Percentiles rank a stretch among this genome's conserved stretches.
Evolutionary conservation across 768 basidiomycete species (phyloP).

Genomic region (Hortiboletus campestris): DNA sequence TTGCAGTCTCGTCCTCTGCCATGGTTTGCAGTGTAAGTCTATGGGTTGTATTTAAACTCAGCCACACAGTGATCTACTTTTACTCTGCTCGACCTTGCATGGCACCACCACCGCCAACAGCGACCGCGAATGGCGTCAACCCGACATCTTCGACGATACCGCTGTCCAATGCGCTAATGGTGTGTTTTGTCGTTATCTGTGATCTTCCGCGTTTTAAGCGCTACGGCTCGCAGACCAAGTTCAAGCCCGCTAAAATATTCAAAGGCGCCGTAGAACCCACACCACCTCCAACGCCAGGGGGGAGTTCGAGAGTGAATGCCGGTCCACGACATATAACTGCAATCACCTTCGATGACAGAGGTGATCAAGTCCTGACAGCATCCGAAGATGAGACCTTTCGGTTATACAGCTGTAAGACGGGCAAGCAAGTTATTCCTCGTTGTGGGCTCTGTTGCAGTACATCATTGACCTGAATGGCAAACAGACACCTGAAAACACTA

Average conservation of each 20-base stretch:
- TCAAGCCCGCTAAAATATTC: constrained; percentile 90
- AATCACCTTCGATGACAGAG: constrained; percentile 87
- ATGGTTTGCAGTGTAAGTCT: constrained; percentile 40
- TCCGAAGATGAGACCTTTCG: constrained; percentile 92
- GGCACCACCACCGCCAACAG: constrained; percentile 41
- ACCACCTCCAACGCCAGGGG: constrained; percentile 46
- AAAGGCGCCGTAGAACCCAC: constrained; percentile 69
- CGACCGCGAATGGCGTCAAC: constrained; percentile 34
- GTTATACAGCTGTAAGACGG: constrained; percentile 83
- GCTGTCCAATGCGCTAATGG: constrained; percentile 53
- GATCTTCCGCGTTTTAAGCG: background rate
- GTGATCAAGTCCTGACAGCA: constrained; percentile 82
- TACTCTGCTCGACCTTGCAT: constrained; percentile 25
- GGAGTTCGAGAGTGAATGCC: constrained; percentile 33
- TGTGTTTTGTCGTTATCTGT: constrained; percentile 22
- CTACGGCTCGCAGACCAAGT: constrained; percentile 49
- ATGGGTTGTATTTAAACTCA: constrained; percentile 53
- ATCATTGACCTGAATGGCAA: constrained; percentile 28
- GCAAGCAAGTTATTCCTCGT: constrained; percentile 75
- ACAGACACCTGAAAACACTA: constrained; percentile 71
- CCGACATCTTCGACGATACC: constrained; percentile 36
- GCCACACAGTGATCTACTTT: constrained; percentile 26
- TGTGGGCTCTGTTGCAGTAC: constrained; percentile 10
- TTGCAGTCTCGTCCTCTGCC: constrained; percentile 81
- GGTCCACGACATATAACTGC: constrained; percentile 79